Percentiles rank a stretch among this genome's conserved stretches.
Conservation (phyloP, 139 green algal species). For the Chlamydomonas incerta region DNA sequence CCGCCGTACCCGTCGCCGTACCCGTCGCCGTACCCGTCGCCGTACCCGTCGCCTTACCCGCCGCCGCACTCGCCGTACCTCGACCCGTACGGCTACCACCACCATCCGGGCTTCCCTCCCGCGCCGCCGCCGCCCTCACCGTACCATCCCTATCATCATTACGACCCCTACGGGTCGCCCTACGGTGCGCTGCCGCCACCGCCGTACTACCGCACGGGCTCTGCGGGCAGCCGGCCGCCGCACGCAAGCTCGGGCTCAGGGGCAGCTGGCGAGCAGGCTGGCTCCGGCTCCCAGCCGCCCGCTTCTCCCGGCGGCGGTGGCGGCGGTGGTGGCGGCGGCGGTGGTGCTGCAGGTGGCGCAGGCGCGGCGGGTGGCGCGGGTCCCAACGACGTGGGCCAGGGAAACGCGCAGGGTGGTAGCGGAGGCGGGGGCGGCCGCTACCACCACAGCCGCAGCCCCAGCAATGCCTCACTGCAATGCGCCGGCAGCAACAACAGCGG, state of each 20-base stretch:
- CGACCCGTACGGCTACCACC: conserved; percentile 4
- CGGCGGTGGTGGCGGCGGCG: too few species aligned
- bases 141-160: background rate
- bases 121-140: background rate
- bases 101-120: background rate
- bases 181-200: background rate
- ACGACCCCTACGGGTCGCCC: background rate
- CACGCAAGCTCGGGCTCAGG: too few species aligned
- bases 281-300: too few species aligned
- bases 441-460: conserved; percentile 14
- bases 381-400: background rate
- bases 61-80: background rate
- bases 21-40: background rate
- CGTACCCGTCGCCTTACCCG: background rate
- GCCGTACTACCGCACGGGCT: background rate
- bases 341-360: too few species aligned
- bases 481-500: too few species aligned
- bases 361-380: too few species aligned
- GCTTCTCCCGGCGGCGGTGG: too few species aligned
- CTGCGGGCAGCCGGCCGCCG: too few species aligned
- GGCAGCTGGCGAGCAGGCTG: too few species aligned
- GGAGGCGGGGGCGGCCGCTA: conserved; percentile 26
- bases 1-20: background rate
- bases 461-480: background rate
- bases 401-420: conserved; percentile 27